A percentile compares a stretch with the other conserved stretches of the same genome.
phyloP scores from a whole-genome alignment of 345 rosid genomes.

The Syzygium aromaticum region DNA sequence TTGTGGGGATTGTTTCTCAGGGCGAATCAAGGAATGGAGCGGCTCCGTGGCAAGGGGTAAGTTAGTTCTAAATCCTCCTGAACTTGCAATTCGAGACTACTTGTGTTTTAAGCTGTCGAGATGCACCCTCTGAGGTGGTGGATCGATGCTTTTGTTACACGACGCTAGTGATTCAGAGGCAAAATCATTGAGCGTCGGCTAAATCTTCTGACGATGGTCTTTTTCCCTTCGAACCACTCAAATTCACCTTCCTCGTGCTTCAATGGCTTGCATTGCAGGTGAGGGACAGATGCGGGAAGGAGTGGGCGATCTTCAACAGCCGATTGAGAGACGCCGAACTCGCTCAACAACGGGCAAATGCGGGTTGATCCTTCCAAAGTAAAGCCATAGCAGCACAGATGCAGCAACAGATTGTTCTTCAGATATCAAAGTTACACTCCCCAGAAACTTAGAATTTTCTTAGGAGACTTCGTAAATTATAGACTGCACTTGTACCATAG shows the following conservation, averaged over 20 bases:
- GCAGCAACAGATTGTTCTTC: neutral
- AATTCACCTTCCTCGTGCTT: neutral
- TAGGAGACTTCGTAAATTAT: neutral
- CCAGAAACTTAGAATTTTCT: neutral
- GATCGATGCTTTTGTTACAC: neutral
- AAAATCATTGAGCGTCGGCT: too few species aligned
- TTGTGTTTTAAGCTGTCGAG: neutral
- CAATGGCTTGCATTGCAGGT: slow-evolving; percentile 35
- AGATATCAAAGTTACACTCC: neutral
- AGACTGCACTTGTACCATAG: neutral
- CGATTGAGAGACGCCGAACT: slow-evolving; percentile 55
- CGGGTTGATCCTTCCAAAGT: slow-evolving; percentile 21
- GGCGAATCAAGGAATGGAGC: slow-evolving; percentile 70
- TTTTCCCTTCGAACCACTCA: neutral
- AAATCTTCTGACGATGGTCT: too few species aligned
- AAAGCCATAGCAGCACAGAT: rapidly evolving
- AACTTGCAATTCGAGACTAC: neutral
- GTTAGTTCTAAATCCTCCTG: neutral
- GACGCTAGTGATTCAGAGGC: neutral
- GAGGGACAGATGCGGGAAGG: slow-evolving; percentile 78
- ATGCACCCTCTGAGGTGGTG: neutral
- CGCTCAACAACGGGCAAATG: slow-evolving; percentile 29
- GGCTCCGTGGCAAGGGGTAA: slow-evolving; percentile 97
- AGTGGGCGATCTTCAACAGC: slow-evolving; percentile 74
- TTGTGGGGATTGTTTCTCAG: slow-evolving; percentile 16